Evolutionary conservation across 331 rosid species (phyloP).

Genomic region (Telfairia occidentalis): DNA sequence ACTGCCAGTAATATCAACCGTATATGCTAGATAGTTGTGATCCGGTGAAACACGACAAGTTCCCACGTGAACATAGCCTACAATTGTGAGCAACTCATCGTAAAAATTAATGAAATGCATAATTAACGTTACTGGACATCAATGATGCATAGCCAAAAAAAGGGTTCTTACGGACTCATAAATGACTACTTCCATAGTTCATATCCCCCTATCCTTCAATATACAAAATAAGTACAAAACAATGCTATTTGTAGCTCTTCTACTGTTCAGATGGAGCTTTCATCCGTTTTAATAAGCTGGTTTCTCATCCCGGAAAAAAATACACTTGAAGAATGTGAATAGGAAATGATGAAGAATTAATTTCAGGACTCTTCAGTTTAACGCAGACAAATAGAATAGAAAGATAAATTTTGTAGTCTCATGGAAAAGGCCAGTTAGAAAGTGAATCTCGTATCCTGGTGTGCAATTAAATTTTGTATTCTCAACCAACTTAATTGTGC

Average conservation of each 20-base stretch:
- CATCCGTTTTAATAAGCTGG: too few relatives aligned
- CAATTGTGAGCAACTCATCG: slow-evolving; percentile 6
- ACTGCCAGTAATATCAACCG: slow-evolving; percentile 61
- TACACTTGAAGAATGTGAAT: too few relatives aligned
- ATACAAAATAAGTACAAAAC: too few relatives aligned
- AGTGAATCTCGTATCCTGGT: neutral
- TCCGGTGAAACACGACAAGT: slow-evolving; percentile 79
- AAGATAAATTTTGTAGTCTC: too few relatives aligned
- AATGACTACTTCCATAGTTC: neutral
- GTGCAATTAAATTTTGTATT: too few relatives aligned
- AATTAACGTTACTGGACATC: neutral
- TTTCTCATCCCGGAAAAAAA: too few relatives aligned
- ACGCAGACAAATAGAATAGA: neutral
- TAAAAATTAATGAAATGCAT: neutral
- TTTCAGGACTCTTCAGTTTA: neutral
- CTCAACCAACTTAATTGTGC: too few relatives aligned
- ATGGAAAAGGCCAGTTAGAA: neutral
- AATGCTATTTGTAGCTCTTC: neutral
- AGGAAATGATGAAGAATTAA: neutral
- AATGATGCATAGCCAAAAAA: neutral
- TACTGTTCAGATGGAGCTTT: neutral
- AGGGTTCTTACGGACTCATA: neutral
- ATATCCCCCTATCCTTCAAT: too few relatives aligned
- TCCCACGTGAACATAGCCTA: slow-evolving; percentile 94
- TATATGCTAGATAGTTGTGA: slow-evolving; percentile 73